A percentile compares a stretch with the other conserved stretches of the same genome.
Conservation (phyloP, 495 filamentous ascomycete species). For the Neurospora sp. region DNA sequence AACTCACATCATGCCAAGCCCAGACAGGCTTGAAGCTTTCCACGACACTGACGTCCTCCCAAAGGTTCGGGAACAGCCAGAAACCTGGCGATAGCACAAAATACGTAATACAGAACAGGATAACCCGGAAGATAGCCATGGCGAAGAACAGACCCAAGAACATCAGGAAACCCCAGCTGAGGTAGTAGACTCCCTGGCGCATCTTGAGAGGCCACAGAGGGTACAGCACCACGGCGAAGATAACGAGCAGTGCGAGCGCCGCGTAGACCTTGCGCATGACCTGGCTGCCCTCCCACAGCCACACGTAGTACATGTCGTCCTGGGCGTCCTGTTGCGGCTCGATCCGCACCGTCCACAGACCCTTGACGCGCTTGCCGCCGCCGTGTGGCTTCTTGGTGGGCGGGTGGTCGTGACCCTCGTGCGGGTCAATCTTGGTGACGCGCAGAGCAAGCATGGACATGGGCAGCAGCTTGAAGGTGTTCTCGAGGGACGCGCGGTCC, state of each 20-base stretch:
- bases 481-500: slow-evolving; percentile 77
- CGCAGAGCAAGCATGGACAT: slow-evolving; percentile 91
- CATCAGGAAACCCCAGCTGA: slow-evolving; percentile 88
- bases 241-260: slow-evolving; percentile 63
- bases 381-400: slow-evolving; percentile 39
- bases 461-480: slow-evolving; percentile 89
- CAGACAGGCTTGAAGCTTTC: slow-evolving; percentile 94
- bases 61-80: slow-evolving; percentile 97
- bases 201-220: slow-evolving; percentile 91
- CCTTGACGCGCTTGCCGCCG: slow-evolving; percentile 75
- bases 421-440: slow-evolving; percentile 70
- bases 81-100: slow-evolving; percentile 77
- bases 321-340: slow-evolving; percentile 91
- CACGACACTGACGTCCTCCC: slow-evolving; percentile 97
- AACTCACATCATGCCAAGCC: slow-evolving; percentile 93
- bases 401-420: slow-evolving; percentile 60
- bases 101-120: slow-evolving; percentile 89
- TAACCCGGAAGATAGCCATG: slow-evolving; percentile 93
- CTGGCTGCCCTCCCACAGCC: slow-evolving; percentile 91
- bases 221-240: slow-evolving; percentile 88
- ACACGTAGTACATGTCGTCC: slow-evolving; percentile 91
- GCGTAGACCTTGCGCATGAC: slow-evolving; percentile 90
- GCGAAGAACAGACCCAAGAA: slow-evolving; percentile 91
- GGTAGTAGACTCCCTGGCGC: slow-evolving; percentile 92
- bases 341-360: slow-evolving; percentile 91